Evolutionary conservation across 2,329 filamentous ascomycete species (phyloP), one percentile per base, ranked within the genome.

Genomic region (Paecilomyces fulvus): DNA sequence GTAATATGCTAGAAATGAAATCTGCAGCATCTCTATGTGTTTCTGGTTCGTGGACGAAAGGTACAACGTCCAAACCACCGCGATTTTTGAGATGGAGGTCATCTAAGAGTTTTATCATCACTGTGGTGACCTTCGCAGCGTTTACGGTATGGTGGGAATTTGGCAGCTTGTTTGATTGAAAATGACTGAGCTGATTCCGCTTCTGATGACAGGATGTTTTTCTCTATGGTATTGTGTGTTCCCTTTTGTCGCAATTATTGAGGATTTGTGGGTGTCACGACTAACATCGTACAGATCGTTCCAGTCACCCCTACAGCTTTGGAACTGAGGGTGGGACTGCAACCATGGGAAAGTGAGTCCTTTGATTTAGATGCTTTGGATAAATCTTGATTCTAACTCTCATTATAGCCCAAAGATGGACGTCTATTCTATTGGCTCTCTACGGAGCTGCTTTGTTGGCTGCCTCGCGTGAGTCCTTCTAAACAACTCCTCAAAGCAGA

Each of bases 361-460:
- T 21, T 2, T 23, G 2, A 49, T 28, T 9, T 25, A n/a, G 8
- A 17, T 43, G 23, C 9, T 23, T 7, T 23, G 12, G 48, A 28
- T 23, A 20, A 1, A 49, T 3, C 33, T 14, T 25, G 1, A 49
- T 17, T 23, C 25, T 49, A 23, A 49, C 20, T 23, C 3, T 12
- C 21, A 14, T 10, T 21, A 3, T 31, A 64, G 81, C 87, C 1
- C 88, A 90, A 70, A 78, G 77, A 64, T 91, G 87, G 86, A 82
- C 85, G 1, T 87, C 87, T 0, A 80, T 90, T n/a, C 77, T 91
- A 1, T 75, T 92, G 1, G 86, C 87, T 5, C 80, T 86, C 17
- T 91, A 90, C 66, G 87, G 86, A 37, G 85, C 80, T 1, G 82
- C 86, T 1, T 73, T 91, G 6, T 77, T 90, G 10, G 74, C 83